Base-by-base conservation (phyloP, 495 filamentous ascomycete species). In the Neurospora hispaniola region DNA sequence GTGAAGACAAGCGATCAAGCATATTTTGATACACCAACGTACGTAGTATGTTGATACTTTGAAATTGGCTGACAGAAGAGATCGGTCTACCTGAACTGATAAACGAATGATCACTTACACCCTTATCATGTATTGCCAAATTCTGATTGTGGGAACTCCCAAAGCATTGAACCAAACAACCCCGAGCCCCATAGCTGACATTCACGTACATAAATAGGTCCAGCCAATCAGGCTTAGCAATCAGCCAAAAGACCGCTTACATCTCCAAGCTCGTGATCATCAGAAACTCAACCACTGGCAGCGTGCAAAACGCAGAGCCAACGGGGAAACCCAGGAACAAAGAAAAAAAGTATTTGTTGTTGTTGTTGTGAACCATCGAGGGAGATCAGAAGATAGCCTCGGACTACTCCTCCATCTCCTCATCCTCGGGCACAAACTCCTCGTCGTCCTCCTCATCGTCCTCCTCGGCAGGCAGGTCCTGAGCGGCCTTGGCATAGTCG, bases 381-480 rank as follows among this genome's bases (percentile, higher is more conserved):
- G 54, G 20, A 62, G 18, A 54, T 54, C 46, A 62, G 54, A 62
- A 62, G 27, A 35, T 14, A 18, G 27, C 14, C 12, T 62, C 27
- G 3, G 54, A 84, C 71, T 84, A 83, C 78, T 85, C 84, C 40
- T 85, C 81, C 84, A 86, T 85, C 78, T 82, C 82, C 72, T 84
- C 84, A 41, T 82, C 82, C 75, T 83, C 80, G 23, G 72, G 75
- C 79, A 80, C 81, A 35, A 79, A 83, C 76, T 85, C 84, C 16
- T 93, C 91, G 43, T 91, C 90, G 44, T 95, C 92, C 14, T 96
- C 93, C 0, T 94, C 92, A 6, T 93, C 91, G 39, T 94, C 92
- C 2, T 91, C 92, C 54, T 89, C 88, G 44, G 85, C 85, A 14
- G 90, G 90, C 70, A 87, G 85, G 79, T 89, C 86, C 76, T 88